Base-by-base conservation (phyloP, 257 asterid species). In the Nicotiana benthamiana region DNA sequence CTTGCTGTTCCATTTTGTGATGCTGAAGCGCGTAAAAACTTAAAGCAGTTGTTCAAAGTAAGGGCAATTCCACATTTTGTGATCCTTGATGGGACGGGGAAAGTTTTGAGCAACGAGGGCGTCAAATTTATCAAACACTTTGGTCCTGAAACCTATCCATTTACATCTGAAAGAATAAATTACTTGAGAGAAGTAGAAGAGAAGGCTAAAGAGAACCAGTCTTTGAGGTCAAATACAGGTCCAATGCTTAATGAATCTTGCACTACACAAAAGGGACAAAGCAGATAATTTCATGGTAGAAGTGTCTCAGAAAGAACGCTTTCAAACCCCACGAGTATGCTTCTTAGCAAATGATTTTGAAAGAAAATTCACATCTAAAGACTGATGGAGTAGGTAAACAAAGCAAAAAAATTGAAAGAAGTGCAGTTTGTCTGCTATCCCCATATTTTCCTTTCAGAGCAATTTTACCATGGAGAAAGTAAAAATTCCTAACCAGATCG, bases 1-100 rank as follows among this genome's bases (percentile, higher is more conserved):
- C 87, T 84, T 67, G 82, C 89, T 30, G 70, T 86, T 68, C 89
- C 87, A 1, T 86, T 75, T 63, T 27, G 52, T 68, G 89, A 86
- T 75, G n/a, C 22, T 18, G 86, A 75, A 22, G 75, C 82, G 13
- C 54, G 82, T 3, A 79, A 84, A 67, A 51, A 22, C 3, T 75
- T 86, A 12, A 75, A 86, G 53, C 75, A 43, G 59, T 66, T 75
- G 15, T 86, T 86, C 82, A 79, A 80, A 48, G 87, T 86, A 4
- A 84, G 82, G 74, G 80, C 80, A 46, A 86, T 86, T 61, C 89
- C 89, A 22, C 64, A 32, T 79, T 84, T 86, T 20, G 87, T 84
- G 54, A 75, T 86, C 40, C 83, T 84, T 68, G 87, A 82, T 54
- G 34, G 64, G 27, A 34, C 13, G 11, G 83, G 84, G 26, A 61